Evolutionary conservation across 306 rosid genomes (phyloP).

Genomic region (Gynostemma pentaphyllum): DNA sequence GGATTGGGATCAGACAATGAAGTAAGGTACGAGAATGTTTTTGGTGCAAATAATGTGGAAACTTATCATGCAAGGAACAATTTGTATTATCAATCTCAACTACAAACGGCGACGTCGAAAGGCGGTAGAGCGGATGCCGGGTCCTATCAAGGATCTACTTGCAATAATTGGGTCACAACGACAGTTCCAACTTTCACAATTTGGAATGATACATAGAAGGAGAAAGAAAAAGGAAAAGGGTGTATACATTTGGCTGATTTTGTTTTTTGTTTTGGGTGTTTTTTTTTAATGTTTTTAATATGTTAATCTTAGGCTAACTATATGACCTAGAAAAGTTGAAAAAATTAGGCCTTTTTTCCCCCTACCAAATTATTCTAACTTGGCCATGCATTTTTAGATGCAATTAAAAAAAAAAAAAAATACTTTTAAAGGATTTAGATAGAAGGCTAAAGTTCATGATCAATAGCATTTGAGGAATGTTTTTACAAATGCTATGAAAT

Average conservation of each 20-base stretch:
- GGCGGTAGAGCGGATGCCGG: background rate
- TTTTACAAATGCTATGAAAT: conserved; percentile 33
- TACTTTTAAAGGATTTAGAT: conserved; percentile 14
- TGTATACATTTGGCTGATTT: background rate
- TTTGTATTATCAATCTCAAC: conserved; percentile 36
- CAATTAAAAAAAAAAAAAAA: background rate
- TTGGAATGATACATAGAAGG: conserved; percentile 46
- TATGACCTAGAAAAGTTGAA: background rate
- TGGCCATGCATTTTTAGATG: background rate
- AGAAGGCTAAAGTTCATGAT: conserved; percentile 18
- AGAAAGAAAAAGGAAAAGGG: background rate
- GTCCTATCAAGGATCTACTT: conserved; percentile 25
- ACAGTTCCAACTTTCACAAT: conserved; percentile 61
- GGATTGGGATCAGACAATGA: conserved; percentile 26
- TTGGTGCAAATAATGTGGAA: conserved; percentile 18
- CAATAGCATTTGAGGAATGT: conserved; percentile 19
- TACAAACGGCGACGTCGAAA: conserved; percentile 18
- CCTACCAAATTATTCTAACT: background rate
- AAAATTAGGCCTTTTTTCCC: background rate
- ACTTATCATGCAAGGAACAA: conserved; percentile 32
- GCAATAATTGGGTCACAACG: conserved; percentile 58
- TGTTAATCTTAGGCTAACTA: background rate
- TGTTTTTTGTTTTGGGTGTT: background rate
- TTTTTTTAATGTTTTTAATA: background rate
- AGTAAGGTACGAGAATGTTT: conserved; percentile 33